Evolutionary conservation across 768 basidiomycete species (phyloP), one percentile per base, ranked within the genome.

Genomic region (Hysterangium stoloniferum): DNA sequence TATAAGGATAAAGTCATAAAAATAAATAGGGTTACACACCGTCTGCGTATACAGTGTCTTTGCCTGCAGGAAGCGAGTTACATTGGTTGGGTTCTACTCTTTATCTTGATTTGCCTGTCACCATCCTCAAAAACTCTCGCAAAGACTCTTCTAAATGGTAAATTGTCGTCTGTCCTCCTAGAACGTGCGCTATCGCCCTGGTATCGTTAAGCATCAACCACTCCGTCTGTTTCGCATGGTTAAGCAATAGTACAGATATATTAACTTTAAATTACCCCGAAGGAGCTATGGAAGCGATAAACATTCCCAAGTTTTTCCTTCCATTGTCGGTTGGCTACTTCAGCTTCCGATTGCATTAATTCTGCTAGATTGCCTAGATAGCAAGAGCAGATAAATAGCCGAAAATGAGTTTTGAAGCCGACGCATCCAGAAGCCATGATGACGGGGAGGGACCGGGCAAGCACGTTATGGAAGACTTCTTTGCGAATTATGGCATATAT

Each of bases 161-260:
- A 4, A 27, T 24, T 1, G 42, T 44, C n/a, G 42, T 44, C n/a
- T 44, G 42, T 6, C 42, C 42, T 20, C 28, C 22, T 27, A 44
- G 25, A 22, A 44, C 42, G 42, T 44, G 42, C 2, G 42, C n/a
- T n/a, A 44, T 44, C 7, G 42, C 42, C 42, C 28, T 44, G 42
- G 42, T 20, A n/a, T 44, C 42, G 28, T 44, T 44, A 27, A 44
- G 42, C 42, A 44, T 44, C 25, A 44, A 13, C 42, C 42, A 44
- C 13, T 44, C 42, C 6, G 28, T 25, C 42, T 44, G n/a, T n/a
- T n/a, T n/a, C n/a, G n/a, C n/a, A n/a, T n/a, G 42, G 25, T 24
- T 8, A 12, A 27, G 22, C 22, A 25, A 20, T 25, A 44, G 42
- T 22, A 20, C 22, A 44, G 7, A 41, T 25, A 22, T 44, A 3